Conservation (phyloP, 225 moss, liverwort and hornwort genomes). For the Polytrichum formosum region DNA sequence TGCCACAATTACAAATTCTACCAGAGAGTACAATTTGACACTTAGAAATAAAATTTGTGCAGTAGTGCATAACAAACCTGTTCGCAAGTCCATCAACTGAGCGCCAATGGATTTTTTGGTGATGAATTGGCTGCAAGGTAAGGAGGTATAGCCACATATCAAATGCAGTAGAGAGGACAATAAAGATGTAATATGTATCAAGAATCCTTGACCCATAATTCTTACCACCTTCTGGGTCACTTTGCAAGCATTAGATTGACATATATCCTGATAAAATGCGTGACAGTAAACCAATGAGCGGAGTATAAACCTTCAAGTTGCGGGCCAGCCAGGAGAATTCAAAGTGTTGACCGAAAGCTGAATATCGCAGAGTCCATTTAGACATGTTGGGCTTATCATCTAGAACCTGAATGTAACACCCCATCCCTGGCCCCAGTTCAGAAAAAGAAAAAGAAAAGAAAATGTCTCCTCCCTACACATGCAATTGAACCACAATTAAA, state of each 20-base stretch:
- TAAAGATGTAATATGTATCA: background rate
- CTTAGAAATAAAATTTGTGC: background rate
- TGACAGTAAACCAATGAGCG: background rate
- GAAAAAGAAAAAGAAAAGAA: slow-evolving; percentile 1
- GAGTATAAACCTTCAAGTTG: slow-evolving; percentile 64
- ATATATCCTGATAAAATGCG: background rate
- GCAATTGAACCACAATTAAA: background rate
- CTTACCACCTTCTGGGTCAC: background rate
- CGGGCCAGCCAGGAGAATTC: slow-evolving; percentile 97
- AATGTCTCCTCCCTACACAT: background rate
- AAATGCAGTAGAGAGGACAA: background rate
- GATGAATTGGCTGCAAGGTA: slow-evolving; percentile 67
- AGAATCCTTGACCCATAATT: background rate
- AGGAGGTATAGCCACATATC: background rate
- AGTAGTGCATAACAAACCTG: slow-evolving; percentile 38
- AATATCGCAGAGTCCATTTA: slow-evolving; percentile 83
- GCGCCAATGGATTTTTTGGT: slow-evolving; percentile 99
- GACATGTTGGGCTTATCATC: slow-evolving; percentile 82
- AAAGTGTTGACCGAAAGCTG: slow-evolving; percentile 82
- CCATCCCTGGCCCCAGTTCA: slow-evolving; percentile 21
- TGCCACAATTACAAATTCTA: no score
- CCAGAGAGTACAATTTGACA: no score
- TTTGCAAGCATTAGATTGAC: background rate
- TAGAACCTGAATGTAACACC: slow-evolving; percentile 45
- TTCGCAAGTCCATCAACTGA: slow-evolving; percentile 92